phyloP scores from a whole-genome alignment of 805 yeast genomes.

The Metschnikowia lunata region DNA sequence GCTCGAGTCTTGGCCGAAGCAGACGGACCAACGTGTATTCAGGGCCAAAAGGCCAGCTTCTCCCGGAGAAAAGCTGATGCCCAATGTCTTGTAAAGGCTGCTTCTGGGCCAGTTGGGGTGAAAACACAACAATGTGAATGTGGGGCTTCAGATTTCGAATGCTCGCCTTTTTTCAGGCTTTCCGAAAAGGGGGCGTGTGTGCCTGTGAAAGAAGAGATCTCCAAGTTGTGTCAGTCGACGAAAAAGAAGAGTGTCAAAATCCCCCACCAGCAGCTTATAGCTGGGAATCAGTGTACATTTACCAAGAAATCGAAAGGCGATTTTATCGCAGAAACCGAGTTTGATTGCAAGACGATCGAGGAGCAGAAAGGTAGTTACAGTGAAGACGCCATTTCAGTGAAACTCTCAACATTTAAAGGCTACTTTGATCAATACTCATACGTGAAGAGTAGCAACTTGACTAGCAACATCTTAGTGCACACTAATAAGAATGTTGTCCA shows the following conservation, averaged over 20 bases:
- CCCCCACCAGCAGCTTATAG: slow-evolving; percentile 39
- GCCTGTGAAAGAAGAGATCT: slow-evolving; percentile 24
- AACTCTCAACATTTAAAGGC: slow-evolving; percentile 47
- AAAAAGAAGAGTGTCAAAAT: slow-evolving; percentile 22
- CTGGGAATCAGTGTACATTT: slow-evolving; percentile 43
- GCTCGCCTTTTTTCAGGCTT: slow-evolving; percentile 46
- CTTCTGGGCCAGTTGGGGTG: slow-evolving; percentile 44
- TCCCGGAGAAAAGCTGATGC: slow-evolving; percentile 61
- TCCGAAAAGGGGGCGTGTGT: slow-evolving; percentile 46
- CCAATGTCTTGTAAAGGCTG: slow-evolving; percentile 53
- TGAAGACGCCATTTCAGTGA: slow-evolving; percentile 29
- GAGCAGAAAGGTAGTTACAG: slow-evolving; percentile 6
- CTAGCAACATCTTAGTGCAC: slow-evolving; percentile 49
- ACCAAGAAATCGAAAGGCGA: slow-evolving; percentile 19
- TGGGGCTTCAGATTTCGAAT: slow-evolving; percentile 63
- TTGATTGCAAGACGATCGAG: slow-evolving; percentile 13
- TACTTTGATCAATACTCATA: slow-evolving; percentile 53
- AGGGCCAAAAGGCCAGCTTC: slow-evolving; percentile 65
- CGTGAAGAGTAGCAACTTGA: slow-evolving; percentile 17
- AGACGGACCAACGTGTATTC: slow-evolving; percentile 48
- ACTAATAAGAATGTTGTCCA: slow-evolving; percentile 50
- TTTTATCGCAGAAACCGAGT: slow-evolving; percentile 13
- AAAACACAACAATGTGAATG: slow-evolving; percentile 61
- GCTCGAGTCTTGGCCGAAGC: slow-evolving; percentile 40
- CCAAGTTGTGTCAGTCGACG: slow-evolving; percentile 21